These are phyloP conservation scores for Pseudozyma flocculosa DNA, from an alignment of 1,284 basidiomycete genomes.

Conservation along the genomic window DNA sequence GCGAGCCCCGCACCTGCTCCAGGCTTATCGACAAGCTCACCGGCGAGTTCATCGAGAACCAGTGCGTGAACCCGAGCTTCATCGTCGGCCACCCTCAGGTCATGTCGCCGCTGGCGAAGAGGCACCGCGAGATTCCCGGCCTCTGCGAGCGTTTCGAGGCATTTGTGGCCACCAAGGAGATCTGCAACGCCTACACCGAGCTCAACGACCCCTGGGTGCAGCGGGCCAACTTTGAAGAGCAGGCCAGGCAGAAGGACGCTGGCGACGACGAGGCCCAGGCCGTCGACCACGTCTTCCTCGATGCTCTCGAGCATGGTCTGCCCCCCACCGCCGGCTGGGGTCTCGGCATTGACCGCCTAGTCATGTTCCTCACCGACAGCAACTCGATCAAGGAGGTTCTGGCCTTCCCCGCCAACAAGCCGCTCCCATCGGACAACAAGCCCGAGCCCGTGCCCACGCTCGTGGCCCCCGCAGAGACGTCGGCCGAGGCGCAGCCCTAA, in stretches of 20 bases:
- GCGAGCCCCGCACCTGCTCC: conserved; percentile 92
- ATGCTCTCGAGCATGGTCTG: conserved; percentile 89
- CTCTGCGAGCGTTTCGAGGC: conserved; percentile 98
- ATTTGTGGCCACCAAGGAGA: conserved; percentile 97
- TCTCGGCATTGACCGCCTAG: conserved; percentile 42
- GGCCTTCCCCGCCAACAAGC: conserved; percentile 88
- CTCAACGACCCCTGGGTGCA: conserved; percentile 73
- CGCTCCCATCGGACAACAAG: conserved; percentile 56
- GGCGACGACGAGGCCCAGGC: conserved; percentile 98
- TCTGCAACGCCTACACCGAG: conserved; percentile 75
- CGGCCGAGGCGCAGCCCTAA: conserved; percentile 1
- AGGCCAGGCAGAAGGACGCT: conserved; percentile 86
- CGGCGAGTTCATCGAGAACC: conserved; percentile 93
- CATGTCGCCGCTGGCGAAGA: conserved; percentile 88
- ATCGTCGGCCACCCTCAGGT: conserved; percentile 96
- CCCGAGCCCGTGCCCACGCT: conserved; percentile 14
- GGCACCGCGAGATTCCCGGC: conserved; percentile 62
- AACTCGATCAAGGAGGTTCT: conserved; percentile 83
- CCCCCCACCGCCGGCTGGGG: conserved; percentile 84
- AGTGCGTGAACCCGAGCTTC: conserved; percentile 95
- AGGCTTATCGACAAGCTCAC: conserved; percentile 95
- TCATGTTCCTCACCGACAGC: conserved; percentile 47
- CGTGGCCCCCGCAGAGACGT: conserved; percentile 13
- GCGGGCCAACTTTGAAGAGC: conserved; percentile 89
- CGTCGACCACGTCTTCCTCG: conserved; percentile 66